These are phyloP conservation scores for Rhizopus delemar DNA, from an alignment of 371 early-diverging fungal genomes.

Conservation along the genomic window DNA sequence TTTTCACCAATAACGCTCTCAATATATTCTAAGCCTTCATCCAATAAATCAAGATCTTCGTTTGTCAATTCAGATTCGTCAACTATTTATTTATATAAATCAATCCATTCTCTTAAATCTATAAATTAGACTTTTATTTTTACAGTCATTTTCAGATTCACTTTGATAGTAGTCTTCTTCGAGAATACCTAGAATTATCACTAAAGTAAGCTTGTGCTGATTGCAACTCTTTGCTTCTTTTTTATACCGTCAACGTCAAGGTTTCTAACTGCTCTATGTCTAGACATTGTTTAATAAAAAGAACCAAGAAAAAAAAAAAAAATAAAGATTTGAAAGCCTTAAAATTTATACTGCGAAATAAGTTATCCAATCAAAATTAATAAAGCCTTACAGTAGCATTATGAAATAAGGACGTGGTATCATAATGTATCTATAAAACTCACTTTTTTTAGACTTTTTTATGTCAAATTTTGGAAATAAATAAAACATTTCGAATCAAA, in stretches of 20 bases:
- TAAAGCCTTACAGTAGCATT: background rate
- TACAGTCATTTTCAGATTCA: slow-evolving; percentile 54
- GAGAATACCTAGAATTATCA: slow-evolving; percentile 35
- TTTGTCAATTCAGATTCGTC: slow-evolving; percentile 42
- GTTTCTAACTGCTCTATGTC: slow-evolving; percentile 74
- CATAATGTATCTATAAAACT: too few species aligned
- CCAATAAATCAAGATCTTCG: slow-evolving; percentile 54
- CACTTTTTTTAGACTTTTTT: too few species aligned
- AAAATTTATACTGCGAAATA: too few species aligned
- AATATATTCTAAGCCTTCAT: slow-evolving; percentile 55
- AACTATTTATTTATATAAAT: slow-evolving; percentile 19
- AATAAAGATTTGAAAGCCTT: background rate
- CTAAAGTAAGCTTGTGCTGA: background rate
- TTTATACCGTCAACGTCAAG: slow-evolving; percentile 66
- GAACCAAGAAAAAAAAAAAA: background rate
- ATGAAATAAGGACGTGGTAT: too few species aligned
- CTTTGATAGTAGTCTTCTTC: slow-evolving; percentile 64
- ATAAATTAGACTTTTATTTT: background rate
- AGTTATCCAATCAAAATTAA: too few species aligned
- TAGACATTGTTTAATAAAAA: slow-evolving; percentile 56
- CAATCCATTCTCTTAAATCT: background rate
- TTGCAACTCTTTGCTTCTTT: too few species aligned
- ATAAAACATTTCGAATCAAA: too few species aligned
- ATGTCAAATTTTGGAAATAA: too few species aligned
- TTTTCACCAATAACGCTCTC: slow-evolving; percentile 55